Percentiles rank a stretch among this genome's conserved stretches.
These are phyloP conservation scores for Phytophthora multivora DNA, from an alignment of 352 stramenopile species.

Conservation along the genomic window DNA sequence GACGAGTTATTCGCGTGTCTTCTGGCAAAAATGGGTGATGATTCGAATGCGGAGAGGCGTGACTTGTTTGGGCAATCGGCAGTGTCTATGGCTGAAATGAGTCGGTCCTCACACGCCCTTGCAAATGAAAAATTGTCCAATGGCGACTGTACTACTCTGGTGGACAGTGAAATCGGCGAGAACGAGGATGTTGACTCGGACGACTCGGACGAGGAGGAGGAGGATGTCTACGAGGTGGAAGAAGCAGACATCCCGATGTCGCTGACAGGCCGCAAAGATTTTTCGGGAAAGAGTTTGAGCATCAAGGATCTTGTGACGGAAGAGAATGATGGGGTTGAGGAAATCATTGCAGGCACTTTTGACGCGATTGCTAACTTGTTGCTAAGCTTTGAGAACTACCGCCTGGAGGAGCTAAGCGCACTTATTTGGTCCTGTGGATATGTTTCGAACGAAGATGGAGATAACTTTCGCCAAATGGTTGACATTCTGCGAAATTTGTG, in stretches of 20 bases:
- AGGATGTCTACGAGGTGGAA: constrained; percentile 50
- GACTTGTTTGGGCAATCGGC: constrained; percentile 78
- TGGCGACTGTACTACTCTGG: constrained; percentile 18
- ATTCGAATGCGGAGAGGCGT: constrained; percentile 46
- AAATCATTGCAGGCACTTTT: constrained; percentile 75
- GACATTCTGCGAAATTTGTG: constrained; percentile 55
- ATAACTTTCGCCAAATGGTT: constrained; percentile 48
- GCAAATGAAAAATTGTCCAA: constrained; percentile 24
- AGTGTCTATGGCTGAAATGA: constrained; percentile 48
- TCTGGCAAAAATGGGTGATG: constrained; percentile 47
- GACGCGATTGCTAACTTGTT: constrained; percentile 62
- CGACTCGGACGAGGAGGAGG: constrained; percentile 41
- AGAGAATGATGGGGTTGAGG: constrained; percentile 50
- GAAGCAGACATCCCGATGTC: constrained; percentile 57
- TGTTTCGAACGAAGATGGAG: constrained; percentile 22
- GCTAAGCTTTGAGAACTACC: constrained; percentile 60
- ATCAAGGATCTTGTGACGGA: constrained; percentile 62
- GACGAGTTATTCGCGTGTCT: constrained; percentile 63
- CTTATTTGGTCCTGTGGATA: constrained; percentile 74
- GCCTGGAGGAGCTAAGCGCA: constrained; percentile 60
- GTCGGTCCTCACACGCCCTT: constrained; percentile 28
- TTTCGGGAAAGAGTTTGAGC: constrained; percentile 31
- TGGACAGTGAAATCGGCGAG: constrained; percentile 33
- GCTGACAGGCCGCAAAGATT: constrained; percentile 38
- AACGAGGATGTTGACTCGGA: constrained; percentile 49